Evolutionary conservation across 768 basidiomycete species (phyloP).

Genomic region (Panaeolus papilionaceus): DNA sequence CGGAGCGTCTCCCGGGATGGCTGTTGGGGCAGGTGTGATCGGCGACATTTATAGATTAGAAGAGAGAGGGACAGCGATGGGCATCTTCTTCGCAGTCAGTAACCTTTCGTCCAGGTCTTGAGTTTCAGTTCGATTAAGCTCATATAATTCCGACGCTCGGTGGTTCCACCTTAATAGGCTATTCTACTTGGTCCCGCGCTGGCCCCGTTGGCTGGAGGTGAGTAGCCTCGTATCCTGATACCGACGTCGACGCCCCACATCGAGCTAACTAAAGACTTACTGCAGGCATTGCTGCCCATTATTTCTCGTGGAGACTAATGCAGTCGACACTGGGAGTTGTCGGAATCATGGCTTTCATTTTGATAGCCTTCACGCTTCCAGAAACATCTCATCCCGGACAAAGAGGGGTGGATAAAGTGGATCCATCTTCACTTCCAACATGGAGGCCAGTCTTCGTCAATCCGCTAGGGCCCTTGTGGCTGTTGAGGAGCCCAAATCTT

Average conservation of each 20-base stretch:
- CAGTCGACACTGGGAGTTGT: conserved; percentile 52
- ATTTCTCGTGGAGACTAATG: conserved; percentile 70
- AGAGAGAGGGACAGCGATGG: conserved; percentile 64
- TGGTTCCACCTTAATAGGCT: conserved; percentile 40
- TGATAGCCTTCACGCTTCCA: conserved; percentile 54
- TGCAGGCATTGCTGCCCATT: conserved; percentile 57
- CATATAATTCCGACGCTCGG: too few relatives aligned
- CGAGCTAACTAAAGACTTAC: background rate
- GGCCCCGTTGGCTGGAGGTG: conserved; percentile 65
- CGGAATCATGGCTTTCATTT: conserved; percentile 48
- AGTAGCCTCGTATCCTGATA: background rate
- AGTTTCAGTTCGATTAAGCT: background rate
- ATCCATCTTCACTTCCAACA: conserved; percentile 25
- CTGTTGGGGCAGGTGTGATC: conserved; percentile 63
- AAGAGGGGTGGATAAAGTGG: conserved; percentile 56
- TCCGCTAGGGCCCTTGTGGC: conserved; percentile 55
- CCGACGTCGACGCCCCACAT: background rate
- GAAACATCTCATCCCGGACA: conserved; percentile 71
- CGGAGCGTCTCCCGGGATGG: conserved; percentile 63
- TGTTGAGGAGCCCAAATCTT: conserved; percentile 68
- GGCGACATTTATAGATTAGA: conserved; percentile 73
- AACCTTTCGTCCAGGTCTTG: background rate
- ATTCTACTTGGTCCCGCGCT: conserved; percentile 64
- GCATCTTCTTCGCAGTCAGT: conserved; percentile 59
- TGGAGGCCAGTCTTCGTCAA: conserved; percentile 56